These are phyloP conservation scores for Pseudonectria foliicola DNA, from an alignment of 2,329 filamentous ascomycete species.

Conservation along the genomic window DNA sequence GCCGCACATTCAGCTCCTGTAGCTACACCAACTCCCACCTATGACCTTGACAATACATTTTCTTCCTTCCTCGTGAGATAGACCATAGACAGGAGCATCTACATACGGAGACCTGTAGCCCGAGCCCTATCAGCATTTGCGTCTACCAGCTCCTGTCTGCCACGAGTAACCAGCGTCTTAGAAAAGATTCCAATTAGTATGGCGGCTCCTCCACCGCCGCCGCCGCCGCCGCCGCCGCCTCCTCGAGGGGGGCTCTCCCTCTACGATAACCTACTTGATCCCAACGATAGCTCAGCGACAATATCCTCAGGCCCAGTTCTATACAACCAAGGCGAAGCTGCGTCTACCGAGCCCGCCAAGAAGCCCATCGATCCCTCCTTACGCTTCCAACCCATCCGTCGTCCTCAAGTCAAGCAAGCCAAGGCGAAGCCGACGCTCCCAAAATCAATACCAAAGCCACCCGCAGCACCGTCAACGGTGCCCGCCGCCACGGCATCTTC, in stretches of 20 bases:
- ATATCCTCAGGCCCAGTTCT: slow-evolving; percentile 70
- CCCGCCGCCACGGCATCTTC: slow-evolving; percentile 25
- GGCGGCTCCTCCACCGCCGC: slow-evolving; percentile 27
- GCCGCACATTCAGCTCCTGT: too few species aligned
- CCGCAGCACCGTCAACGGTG: slow-evolving; percentile 25
- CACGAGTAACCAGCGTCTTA: too few species aligned
- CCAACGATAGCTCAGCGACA: slow-evolving; percentile 48
- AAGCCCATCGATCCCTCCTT: slow-evolving; percentile 57
- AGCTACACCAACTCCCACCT: too few species aligned
- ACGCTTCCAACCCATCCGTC: slow-evolving; percentile 80
- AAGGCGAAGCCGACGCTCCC: slow-evolving; percentile 55
- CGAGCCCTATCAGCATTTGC: slow-evolving; percentile 2
- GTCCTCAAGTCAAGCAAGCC: slow-evolving; percentile 56
- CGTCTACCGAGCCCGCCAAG: slow-evolving; percentile 44
- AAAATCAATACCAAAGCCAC: slow-evolving; percentile 31
- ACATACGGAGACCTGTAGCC: background rate
- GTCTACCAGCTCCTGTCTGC: slow-evolving; percentile 1
- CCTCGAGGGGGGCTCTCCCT: slow-evolving; percentile 56
- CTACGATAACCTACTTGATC: slow-evolving; percentile 77
- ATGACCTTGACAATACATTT: too few species aligned
- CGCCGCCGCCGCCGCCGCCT: slow-evolving; percentile 34
- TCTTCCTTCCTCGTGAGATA: too few species aligned
- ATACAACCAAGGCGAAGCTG: slow-evolving; percentile 52
- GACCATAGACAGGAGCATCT: too few species aligned
- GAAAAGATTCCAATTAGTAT: slow-evolving; percentile 6